Evolutionary conservation across 352 stramenopile genomes (phyloP).

Genomic region (Pythium rhizo-oryzae): DNA sequence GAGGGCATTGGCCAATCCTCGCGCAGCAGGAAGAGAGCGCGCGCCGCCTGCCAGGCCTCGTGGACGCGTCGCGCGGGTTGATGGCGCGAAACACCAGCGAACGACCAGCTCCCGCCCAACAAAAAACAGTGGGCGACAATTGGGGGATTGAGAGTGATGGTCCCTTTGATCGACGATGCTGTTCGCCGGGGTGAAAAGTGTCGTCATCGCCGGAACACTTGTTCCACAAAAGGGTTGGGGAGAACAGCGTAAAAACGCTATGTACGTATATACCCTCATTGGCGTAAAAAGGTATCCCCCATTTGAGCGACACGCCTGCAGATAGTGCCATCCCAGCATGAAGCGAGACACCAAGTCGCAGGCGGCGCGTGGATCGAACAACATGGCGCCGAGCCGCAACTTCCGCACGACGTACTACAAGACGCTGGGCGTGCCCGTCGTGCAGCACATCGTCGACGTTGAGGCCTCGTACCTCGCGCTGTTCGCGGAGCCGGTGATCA

Average conservation of each 20-base stretch:
- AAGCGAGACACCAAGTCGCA: too few relatives aligned
- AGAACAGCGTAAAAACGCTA: constrained; percentile 4
- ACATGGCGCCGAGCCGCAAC: constrained; percentile 73
- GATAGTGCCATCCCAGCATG: constrained; percentile 14
- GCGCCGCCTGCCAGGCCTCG: background rate
- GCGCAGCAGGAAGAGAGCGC: background rate
- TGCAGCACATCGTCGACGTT: constrained; percentile 82
- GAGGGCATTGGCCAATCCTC: constrained; percentile 27
- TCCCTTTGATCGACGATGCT: constrained; percentile 30
- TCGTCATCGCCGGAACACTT: constrained; percentile 30
- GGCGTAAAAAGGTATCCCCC: constrained; percentile 14
- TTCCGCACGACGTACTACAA: constrained; percentile 90
- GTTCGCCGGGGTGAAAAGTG: constrained; percentile 30
- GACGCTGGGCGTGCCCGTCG: constrained; percentile 81
- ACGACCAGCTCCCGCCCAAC: constrained; percentile 1
- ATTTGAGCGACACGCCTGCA: constrained; percentile 8
- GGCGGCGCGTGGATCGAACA: too few relatives aligned
- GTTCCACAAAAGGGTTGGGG: background rate
- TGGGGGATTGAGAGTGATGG: constrained; percentile 26
- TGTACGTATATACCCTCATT: background rate
- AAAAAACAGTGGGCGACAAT: too few relatives aligned
- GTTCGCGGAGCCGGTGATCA: constrained; percentile 57
- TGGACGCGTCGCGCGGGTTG: background rate
- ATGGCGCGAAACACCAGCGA: constrained; percentile 7
- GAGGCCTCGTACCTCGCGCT: constrained; percentile 76